Conservation (phyloP, 106 monocot genomes). For the Dioscorea zingiberensis region DNA sequence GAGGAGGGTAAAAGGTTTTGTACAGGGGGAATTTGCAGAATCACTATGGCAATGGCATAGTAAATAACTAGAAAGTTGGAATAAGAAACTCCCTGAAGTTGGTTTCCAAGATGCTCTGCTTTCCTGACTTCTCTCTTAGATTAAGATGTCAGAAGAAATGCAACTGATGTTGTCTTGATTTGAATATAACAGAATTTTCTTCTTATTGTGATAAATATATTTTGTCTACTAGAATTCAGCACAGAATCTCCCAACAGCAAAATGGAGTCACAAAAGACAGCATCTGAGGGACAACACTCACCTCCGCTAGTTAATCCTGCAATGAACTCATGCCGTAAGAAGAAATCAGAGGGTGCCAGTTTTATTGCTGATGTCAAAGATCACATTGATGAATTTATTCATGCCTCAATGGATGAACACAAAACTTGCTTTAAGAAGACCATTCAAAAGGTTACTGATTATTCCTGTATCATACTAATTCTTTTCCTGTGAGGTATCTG, state of each 20-base stretch:
- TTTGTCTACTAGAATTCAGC: no score
- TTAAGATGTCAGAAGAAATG: no score
- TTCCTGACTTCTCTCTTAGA: no score
- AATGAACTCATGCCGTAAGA: conserved; percentile 45
- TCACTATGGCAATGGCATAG: no score
- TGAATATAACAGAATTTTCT: no score
- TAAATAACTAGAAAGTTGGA: no score
- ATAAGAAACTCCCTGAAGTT: no score
- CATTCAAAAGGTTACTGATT: conserved; percentile 20
- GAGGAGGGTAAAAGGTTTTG: no score
- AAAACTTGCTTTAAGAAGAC: conserved; percentile 42
- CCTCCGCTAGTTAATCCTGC: conserved; percentile 14
- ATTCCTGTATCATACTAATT: not conserved
- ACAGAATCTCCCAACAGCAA: not conserved
- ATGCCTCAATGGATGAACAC: conserved; percentile 52
- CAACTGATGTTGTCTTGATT: no score
- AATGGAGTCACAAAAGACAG: conserved; percentile 19
- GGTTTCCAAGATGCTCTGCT: no score
- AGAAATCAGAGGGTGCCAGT: conserved; percentile 41
- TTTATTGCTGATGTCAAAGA: conserved; percentile 36
- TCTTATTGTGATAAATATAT: no score
- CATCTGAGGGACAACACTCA: not conserved
- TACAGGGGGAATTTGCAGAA: no score
- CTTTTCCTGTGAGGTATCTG: not conserved
- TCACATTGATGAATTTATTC: conserved; percentile 42